Evolutionary conservation across 1,139 yeast genomes (phyloP).

Genomic region (Suhomyces ambrosiae): DNA sequence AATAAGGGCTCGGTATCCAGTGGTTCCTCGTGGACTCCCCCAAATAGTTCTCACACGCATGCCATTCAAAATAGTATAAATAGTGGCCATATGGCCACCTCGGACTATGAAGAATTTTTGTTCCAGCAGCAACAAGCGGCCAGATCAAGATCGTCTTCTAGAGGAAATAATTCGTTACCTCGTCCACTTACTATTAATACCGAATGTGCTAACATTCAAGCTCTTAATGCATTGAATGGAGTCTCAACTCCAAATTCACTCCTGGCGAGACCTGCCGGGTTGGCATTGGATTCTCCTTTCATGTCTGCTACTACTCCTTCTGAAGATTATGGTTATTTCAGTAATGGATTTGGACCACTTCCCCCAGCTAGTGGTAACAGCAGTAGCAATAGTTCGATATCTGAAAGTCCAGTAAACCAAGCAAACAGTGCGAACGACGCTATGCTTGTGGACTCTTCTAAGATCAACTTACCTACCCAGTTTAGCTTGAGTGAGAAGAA

Average conservation of each 20-base stretch:
- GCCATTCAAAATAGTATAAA: slow-evolving; percentile 21
- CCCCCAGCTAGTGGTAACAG: slow-evolving; percentile 8
- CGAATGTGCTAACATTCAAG: slow-evolving; percentile 33
- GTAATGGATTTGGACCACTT: slow-evolving; percentile 22
- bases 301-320: slow-evolving; percentile 45
- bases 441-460: slow-evolving; percentile 17
- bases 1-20: slow-evolving; percentile 37
- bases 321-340: slow-evolving; percentile 39
- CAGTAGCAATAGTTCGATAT: slow-evolving; percentile 16
- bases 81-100: slow-evolving; percentile 18
- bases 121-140: slow-evolving; percentile 20
- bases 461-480: slow-evolving; percentile 31
- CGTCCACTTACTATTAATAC: slow-evolving; percentile 46
- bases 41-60: slow-evolving; percentile 13
- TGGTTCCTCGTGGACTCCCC: slow-evolving; percentile 18
- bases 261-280: slow-evolving; percentile 15
- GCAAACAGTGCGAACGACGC: slow-evolving; percentile 14
- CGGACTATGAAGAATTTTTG: slow-evolving; percentile 29
- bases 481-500: slow-evolving; percentile 48
- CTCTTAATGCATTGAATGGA: slow-evolving; percentile 31
- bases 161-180: slow-evolving; percentile 30
- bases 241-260: slow-evolving; percentile 10
- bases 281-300: slow-evolving; percentile 47
- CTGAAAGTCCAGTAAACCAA: slow-evolving; percentile 22
- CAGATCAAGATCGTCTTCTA: slow-evolving; percentile 30